phyloP scores from a whole-genome alignment of 2,329 filamentous ascomycete genomes.

The Fusarium kyushuense region DNA sequence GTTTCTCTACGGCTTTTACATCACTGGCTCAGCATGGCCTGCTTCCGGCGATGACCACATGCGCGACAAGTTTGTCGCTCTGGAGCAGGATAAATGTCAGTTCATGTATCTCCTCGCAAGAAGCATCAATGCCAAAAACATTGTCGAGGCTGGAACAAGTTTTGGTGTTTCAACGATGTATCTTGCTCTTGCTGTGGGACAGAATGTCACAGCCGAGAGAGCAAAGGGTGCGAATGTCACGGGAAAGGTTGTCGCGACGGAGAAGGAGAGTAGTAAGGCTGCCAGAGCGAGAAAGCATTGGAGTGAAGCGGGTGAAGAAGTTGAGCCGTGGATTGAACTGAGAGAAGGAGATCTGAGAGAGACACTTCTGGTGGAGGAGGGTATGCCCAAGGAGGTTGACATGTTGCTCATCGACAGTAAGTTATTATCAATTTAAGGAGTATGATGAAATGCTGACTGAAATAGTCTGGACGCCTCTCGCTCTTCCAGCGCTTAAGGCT shows the following conservation, averaged over 20 bases:
- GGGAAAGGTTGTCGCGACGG: slow-evolving; percentile 67
- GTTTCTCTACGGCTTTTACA: slow-evolving; percentile 40
- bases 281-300: slow-evolving; percentile 65
- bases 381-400: slow-evolving; percentile 62
- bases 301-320: slow-evolving; percentile 62
- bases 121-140: slow-evolving; percentile 60
- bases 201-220: slow-evolving; percentile 54
- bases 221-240: slow-evolving; percentile 34
- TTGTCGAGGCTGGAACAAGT: slow-evolving; percentile 73
- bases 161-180: slow-evolving; percentile 74
- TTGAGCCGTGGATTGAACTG: slow-evolving; percentile 66
- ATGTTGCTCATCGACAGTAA: slow-evolving; percentile 72
- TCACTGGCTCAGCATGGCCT: slow-evolving; percentile 43
- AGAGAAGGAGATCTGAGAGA: slow-evolving; percentile 69
- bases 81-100: slow-evolving; percentile 69
- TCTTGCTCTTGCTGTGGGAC: slow-evolving; percentile 67
- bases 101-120: slow-evolving; percentile 67
- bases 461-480: slow-evolving; percentile 68
- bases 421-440: slow-evolving; percentile 41
- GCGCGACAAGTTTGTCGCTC: slow-evolving; percentile 69
- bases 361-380: slow-evolving; percentile 58
- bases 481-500: slow-evolving; percentile 64
- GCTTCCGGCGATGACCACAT: slow-evolving; percentile 54
- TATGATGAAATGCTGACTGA: neutral
- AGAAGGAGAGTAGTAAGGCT: slow-evolving; percentile 69